Percentiles rank a stretch among this genome's conserved stretches.
phyloP scores from a whole-genome alignment of 1,139 yeast species.

The Taphrina deformans region DNA sequence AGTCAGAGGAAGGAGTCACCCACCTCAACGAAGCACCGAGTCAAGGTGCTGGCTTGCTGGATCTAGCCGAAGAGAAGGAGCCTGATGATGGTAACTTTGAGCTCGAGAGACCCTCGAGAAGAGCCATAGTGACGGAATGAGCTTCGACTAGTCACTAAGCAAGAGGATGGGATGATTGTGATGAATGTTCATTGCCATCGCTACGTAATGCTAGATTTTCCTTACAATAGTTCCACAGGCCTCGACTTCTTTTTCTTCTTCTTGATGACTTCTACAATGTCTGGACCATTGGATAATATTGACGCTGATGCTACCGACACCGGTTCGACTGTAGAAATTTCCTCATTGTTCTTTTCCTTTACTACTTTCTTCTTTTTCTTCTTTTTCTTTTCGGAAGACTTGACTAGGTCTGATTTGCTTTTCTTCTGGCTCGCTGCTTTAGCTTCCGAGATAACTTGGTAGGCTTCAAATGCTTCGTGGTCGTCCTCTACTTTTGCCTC shows the following conservation, averaged over 20 bases:
- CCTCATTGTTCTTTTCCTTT: not conserved
- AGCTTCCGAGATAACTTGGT: conserved; percentile 30
- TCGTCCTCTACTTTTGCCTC: conserved; percentile 38
- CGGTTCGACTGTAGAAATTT: not conserved
- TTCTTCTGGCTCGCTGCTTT: not conserved
- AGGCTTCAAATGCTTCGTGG: conserved; percentile 38
- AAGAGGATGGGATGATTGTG: too few species aligned
- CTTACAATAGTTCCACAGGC: not conserved
- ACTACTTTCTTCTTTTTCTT: conserved; percentile 19
- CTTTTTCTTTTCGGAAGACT: conserved; percentile 13
- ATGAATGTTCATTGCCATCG: not conserved
- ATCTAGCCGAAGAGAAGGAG: conserved; percentile 8
- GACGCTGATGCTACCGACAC: not conserved
- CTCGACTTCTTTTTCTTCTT: conserved; percentile 12
- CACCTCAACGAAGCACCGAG: not conserved
- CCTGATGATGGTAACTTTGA: not conserved
- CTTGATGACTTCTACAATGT: conserved; percentile 15
- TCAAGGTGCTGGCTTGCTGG: not conserved
- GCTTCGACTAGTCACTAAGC: too few species aligned
- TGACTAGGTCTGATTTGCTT: not conserved
- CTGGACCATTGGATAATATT: not conserved
- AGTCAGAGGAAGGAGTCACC: conserved; percentile 2
- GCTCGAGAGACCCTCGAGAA: not conserved
- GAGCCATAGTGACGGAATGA: too few species aligned
- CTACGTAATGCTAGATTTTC: not conserved